Base-by-base conservation (phyloP, 768 basidiomycete species). In the Pulveroboletus sp. region DNA sequence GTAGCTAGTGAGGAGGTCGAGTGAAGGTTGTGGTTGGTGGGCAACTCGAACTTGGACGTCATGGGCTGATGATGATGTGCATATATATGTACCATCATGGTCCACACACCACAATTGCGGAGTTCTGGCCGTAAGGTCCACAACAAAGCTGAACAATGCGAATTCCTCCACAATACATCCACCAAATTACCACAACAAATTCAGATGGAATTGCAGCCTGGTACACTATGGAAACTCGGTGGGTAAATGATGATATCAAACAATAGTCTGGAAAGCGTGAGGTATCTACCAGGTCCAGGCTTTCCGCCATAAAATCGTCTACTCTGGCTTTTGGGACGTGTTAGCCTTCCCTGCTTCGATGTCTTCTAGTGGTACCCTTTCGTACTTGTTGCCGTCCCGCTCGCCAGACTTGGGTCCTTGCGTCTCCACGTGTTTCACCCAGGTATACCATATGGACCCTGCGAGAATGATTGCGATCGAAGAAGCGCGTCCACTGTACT, bases 391-490 rank as follows among this genome's bases (percentile, higher is more conserved):
- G 10, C 53, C 55, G 21, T 62, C 63, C 40, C 60, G 56, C 34
- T 68, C 63, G 3, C 60, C 67, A 36, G 56, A 31, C 24, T 70
- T 60, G 23, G 72, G 53, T 5, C 67, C 53, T 49, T 77, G 77
- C 8, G 80, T 75, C 65, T 92, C 90, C 54, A 75, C 59, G 64
- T 91, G 84, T 65, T 92, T 92, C 45, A 88, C 75, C 90, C 90
- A 92, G 3, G 90, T 93, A 68, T 94, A 95, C 66, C 83, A 84
- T 32, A 90, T 65, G 0, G 92, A 94, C 17, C 92, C 92, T 27
- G 74, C 60, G 24, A 94, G 82, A 62, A 95, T 95, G 54, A 81
- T 83, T 3, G 75, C 78, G 53, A 94, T 91, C 2, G 91, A 91
- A 10, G 83, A 75, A 6, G 79, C 84, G 25, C 92, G 91, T 7